Evolutionary conservation across 2,329 filamentous ascomycete species (phyloP), one percentile per base, ranked within the genome.

Genomic region (Aspergillus uvarum): DNA sequence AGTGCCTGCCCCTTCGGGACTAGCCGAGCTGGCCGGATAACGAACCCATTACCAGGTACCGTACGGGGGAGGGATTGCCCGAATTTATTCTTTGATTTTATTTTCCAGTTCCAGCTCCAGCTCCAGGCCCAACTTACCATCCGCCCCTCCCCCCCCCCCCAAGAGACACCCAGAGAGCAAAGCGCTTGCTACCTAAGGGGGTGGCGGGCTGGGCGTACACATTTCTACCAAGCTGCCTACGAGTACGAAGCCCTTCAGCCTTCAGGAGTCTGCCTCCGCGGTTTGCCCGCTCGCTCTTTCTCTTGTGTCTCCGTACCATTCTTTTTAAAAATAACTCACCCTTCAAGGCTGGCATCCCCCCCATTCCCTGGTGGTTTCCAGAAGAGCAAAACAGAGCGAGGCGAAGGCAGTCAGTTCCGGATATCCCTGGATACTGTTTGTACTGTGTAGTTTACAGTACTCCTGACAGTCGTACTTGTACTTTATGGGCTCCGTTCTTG

Each of bases 101-200:
- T 29, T 29, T 29, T 29, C 8, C 26, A 29, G 26, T 6, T 29
- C 26, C 26, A 29, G 7, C 8, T 6, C 26, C 26, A 29, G 26
- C 60, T 44, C 38, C 38, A 14, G n/a, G n/a, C n/a, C n/a, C 26
- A 26, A 2, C 21, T 22, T 22, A 22, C 26, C 26, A 29, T 29
- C 7, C 7, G 26, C 26, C 26, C 26, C 26, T 8, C 24, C 24
- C 24, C 24, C 24, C 14, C 38, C 38, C 38, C 16, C 38, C 16
- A 6, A 44, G 8, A 44, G 38, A 44, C 7, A 44, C 38, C 14
- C 38, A 12, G 11, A 35, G 32, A 35, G 32, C 61, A 62, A 65
- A 63, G 63, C 65, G 66, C 65, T 70, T 70, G 7, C 68, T 68
- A 72, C 38, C 38, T 44, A 44, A 44, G 70, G 70, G 71, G 71